Evolutionary conservation across 2,329 filamentous ascomycete species (phyloP).

Genomic region (Decorospora gaudefroyi): DNA sequence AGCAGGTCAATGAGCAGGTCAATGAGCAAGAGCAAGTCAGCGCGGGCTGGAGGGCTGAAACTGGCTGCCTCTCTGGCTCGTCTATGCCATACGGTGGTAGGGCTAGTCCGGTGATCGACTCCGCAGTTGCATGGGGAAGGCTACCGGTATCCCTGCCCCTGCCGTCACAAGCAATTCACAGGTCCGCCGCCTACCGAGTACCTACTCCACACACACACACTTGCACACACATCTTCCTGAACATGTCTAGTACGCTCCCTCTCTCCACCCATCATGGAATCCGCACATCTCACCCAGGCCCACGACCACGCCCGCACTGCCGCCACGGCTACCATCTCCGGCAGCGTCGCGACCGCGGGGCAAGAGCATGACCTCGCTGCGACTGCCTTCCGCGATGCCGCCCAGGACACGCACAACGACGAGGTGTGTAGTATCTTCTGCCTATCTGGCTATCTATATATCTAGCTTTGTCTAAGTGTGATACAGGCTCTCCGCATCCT

Average conservation of each 20-base stretch:
- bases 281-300: conserved; percentile 72
- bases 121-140: conserved; percentile 5
- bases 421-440: conserved; percentile 51
- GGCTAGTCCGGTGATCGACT: conserved; percentile 11
- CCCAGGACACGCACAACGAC: conserved; percentile 67
- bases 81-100: conserved; percentile 9
- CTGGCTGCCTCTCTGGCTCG: conserved; percentile 1
- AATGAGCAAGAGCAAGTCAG: conserved; percentile 1
- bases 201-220: neutral
- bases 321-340: conserved; percentile 68
- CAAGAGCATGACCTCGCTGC: conserved; percentile 88
- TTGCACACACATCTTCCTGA: conserved; percentile 2
- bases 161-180: neutral
- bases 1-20: neutral
- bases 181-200: conserved; percentile 3
- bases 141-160: conserved; percentile 10
- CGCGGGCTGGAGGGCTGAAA: conserved; percentile 11
- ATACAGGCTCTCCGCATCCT: conserved; percentile 78
- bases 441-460: conserved; percentile 21
- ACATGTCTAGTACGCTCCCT: conserved; percentile 9
- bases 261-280: conserved; percentile 63
- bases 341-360: conserved; percentile 78
- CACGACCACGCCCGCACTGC: conserved; percentile 89
- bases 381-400: conserved; percentile 82
- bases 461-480: conserved; percentile 1